Percentiles rank a stretch among this genome's conserved stretches.
These are phyloP conservation scores for Bombardia bombarda DNA, from an alignment of 495 filamentous ascomycete genomes.

Conservation along the genomic window DNA sequence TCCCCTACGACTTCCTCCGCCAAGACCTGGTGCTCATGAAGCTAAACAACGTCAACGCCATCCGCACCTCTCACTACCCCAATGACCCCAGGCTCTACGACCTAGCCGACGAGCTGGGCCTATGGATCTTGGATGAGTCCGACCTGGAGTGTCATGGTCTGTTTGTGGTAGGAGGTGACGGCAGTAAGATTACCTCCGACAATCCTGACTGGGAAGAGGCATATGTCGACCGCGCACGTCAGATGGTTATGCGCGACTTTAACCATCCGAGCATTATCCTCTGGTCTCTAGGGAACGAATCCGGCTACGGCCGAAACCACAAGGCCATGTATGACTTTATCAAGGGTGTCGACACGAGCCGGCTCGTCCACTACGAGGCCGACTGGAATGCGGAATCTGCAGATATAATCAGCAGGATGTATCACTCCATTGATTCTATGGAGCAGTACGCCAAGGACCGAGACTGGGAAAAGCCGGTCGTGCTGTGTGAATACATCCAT, in stretches of 20 bases:
- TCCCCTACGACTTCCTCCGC: slow-evolving; percentile 46
- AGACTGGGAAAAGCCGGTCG: slow-evolving; percentile 45
- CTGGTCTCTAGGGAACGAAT: slow-evolving; percentile 68
- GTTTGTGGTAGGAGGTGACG: slow-evolving; percentile 39
- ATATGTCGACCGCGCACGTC: slow-evolving; percentile 61
- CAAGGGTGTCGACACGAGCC: slow-evolving; percentile 45
- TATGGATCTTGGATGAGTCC: slow-evolving; percentile 66
- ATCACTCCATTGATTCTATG: slow-evolving; percentile 44
- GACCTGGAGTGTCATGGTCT: slow-evolving; percentile 71
- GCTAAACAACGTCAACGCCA: slow-evolving; percentile 57
- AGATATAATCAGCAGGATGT: slow-evolving; percentile 64
- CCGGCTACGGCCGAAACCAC: slow-evolving; percentile 63
- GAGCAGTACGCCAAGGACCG: slow-evolving; percentile 32
- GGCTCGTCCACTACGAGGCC: slow-evolving; percentile 62
- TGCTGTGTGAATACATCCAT: slow-evolving; percentile 64
- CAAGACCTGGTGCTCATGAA: slow-evolving; percentile 61
- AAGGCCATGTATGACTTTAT: slow-evolving; percentile 59
- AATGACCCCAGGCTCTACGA: slow-evolving; percentile 55
- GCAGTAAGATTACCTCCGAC: slow-evolving; percentile 47
- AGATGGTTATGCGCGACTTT: slow-evolving; percentile 61
- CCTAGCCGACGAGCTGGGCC: slow-evolving; percentile 58
- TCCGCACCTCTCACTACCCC: slow-evolving; percentile 59
- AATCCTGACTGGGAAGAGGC: slow-evolving; percentile 61
- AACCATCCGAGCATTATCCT: slow-evolving; percentile 61
- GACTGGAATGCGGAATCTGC: slow-evolving; percentile 51